These are phyloP conservation scores for Melastoma candidum DNA, from an alignment of 441 rosid genomes.

Conservation along the genomic window DNA sequence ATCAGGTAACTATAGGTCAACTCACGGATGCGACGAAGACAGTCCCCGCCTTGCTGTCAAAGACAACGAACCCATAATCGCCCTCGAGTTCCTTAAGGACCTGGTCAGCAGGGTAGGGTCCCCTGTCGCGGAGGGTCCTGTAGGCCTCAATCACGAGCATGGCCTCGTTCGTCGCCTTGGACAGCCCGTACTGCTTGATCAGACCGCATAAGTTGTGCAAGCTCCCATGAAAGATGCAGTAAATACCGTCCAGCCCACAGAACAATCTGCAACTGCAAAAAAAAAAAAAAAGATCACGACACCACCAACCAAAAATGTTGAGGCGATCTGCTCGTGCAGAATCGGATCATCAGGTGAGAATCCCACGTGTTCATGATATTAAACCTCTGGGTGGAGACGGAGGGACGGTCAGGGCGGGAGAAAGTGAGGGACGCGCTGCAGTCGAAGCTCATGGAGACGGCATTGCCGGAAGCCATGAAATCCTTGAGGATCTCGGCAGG, in stretches of 20 bases:
- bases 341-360: slow-evolving; percentile 6
- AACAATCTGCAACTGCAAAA: slow-evolving; percentile 35
- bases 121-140: slow-evolving; percentile 47
- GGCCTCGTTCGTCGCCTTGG: slow-evolving; percentile 34
- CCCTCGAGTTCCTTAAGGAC: slow-evolving; percentile 54
- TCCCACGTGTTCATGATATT: slow-evolving; percentile 3
- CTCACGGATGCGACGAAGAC: slow-evolving; percentile 23
- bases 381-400: slow-evolving; percentile 10
- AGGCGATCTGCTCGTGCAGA: slow-evolving; percentile 10
- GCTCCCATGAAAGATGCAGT: slow-evolving; percentile 44
- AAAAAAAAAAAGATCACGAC: not conserved
- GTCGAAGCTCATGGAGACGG: slow-evolving; percentile 15
- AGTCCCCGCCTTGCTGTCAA: slow-evolving; percentile 27
- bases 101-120: slow-evolving; percentile 57
- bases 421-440: slow-evolving; percentile 15
- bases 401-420: slow-evolving; percentile 4
- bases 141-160: slow-evolving; percentile 49
- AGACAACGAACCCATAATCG: slow-evolving; percentile 36
- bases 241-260: slow-evolving; percentile 43
- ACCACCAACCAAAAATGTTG: not conserved
- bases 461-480: slow-evolving; percentile 15
- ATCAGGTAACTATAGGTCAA: not conserved
- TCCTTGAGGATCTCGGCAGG: slow-evolving; percentile 21
- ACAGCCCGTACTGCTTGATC: slow-evolving; percentile 39
- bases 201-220: slow-evolving; percentile 40